Percentiles rank a stretch among this genome's conserved stretches.
phyloP scores from a whole-genome alignment of 1,284 basidiomycete species.

The Ganoderma resinaceum region DNA sequence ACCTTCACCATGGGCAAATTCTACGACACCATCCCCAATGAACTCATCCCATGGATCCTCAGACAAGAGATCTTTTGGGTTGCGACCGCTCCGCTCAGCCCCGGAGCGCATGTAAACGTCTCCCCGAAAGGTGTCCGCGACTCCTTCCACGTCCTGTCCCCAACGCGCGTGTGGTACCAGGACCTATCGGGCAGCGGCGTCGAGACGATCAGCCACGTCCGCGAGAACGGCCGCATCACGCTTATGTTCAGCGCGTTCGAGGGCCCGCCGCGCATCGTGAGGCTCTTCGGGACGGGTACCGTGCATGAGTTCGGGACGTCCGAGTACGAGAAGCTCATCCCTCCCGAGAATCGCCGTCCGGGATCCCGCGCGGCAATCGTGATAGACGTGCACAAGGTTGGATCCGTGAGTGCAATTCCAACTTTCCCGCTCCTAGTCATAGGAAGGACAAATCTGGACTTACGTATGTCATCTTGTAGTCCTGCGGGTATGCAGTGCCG shows the following conservation, averaged over 20 bases:
- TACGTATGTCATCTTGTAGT: conserved; percentile 40
- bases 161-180: conserved; percentile 62
- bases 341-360: conserved; percentile 51
- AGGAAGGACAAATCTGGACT: neutral
- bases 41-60: conserved; percentile 55
- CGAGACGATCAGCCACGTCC: conserved; percentile 63
- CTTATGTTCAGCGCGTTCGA: conserved; percentile 63
- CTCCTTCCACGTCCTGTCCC: conserved; percentile 57
- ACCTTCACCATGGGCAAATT: conserved; percentile 52
- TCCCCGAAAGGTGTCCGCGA: conserved; percentile 61
- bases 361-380: conserved; percentile 62
- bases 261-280: conserved; percentile 57
- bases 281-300: conserved; percentile 58
- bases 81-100: conserved; percentile 59
- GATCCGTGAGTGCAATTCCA: conserved; percentile 49
- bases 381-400: conserved; percentile 59
- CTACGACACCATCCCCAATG: conserved; percentile 55
- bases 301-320: conserved; percentile 62
- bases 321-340: conserved; percentile 55
- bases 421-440: too few species aligned
- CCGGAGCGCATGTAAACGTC: conserved; percentile 60
- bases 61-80: conserved; percentile 66
- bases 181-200: conserved; percentile 62
- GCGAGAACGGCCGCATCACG: conserved; percentile 66
- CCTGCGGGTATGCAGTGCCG: conserved; percentile 62